Evolutionary conservation across 257 asterid species (phyloP), one percentile per base, ranked within the genome.

Genomic region (Nicotiana benthamiana): DNA sequence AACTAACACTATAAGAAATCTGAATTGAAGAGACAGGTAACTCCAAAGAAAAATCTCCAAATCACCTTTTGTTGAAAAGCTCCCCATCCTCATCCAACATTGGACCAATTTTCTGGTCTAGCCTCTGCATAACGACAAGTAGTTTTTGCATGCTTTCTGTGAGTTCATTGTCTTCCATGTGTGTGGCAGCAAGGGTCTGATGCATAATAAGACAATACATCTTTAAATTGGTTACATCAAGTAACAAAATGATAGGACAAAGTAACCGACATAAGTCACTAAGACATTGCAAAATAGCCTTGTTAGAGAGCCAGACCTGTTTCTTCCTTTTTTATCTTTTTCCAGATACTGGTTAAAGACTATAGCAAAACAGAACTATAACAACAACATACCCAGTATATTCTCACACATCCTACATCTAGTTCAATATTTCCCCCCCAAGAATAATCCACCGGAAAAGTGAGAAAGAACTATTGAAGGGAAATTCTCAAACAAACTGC

Each of bases 171-270:
- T 92, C 93, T 27, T 92, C 92, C 98, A 93, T 90, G 75, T 81
- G 92, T 79, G 98, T 93, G 54, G 98, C 94, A 82, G 94, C 95
- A 80, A 93, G 90, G 26, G 98, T 93, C 97, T 93, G 93, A 78
- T 76, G 75, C 74, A 80, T 56, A 84, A 28, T 34, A 78, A 57
- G 20, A 16, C 20, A 59, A 20, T 17, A 24, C 43, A 60, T 40
- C 20, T 46, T 72, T 15, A 46, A 70, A 70, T 32, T 20, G 57
- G 57, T 70, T 43, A 43, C 20, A 22, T 20, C 57, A 70, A 72
- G 60, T 48, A 72, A 46, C 60, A 72, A 72, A 40, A 46, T 43
- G 60, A 24, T 15, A 46, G 40, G 15, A 72, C 24, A 72, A 72
- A 48, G 60, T 22, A 43, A 70, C 36, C 59, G 3, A 13, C 12